Percentiles rank a stretch among this genome's conserved stretches.
Evolutionary conservation across 495 filamentous ascomycete species (phyloP).

Genomic region (Neurospora sublineolata): DNA sequence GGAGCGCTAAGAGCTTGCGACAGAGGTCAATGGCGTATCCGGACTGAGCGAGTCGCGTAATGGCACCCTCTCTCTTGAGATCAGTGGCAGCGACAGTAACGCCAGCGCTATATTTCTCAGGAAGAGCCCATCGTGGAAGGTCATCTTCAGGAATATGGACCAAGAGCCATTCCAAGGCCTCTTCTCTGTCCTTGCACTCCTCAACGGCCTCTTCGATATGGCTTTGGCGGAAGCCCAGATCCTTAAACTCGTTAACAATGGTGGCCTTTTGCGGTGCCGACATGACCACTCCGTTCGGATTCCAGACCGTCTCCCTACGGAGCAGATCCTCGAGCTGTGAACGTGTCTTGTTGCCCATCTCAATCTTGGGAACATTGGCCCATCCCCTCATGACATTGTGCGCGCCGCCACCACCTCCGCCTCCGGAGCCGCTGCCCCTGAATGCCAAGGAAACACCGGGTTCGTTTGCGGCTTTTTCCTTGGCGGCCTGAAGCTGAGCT

Average conservation of each 20-base stretch:
- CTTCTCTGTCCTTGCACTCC: slow-evolving; percentile 85
- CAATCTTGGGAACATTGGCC: slow-evolving; percentile 76
- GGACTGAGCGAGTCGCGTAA: slow-evolving; percentile 69
- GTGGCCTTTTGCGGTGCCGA: slow-evolving; percentile 39
- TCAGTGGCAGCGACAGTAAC: slow-evolving; percentile 73
- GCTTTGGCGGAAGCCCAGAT: slow-evolving; percentile 70
- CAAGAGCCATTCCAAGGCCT: slow-evolving; percentile 81
- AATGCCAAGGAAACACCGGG: slow-evolving; percentile 31
- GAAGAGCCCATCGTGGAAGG: slow-evolving; percentile 76
- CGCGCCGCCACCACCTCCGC: slow-evolving; percentile 8
- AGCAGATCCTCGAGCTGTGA: slow-evolving; percentile 67
- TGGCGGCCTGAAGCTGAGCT: slow-evolving; percentile 46
- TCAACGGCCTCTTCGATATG: slow-evolving; percentile 81
- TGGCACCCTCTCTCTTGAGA: slow-evolving; percentile 60
- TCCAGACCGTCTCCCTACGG: slow-evolving; percentile 71
- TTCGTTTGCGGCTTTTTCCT: slow-evolving; percentile 50
- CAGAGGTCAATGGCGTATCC: slow-evolving; percentile 83
- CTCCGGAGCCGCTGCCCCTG: slow-evolving; percentile 21
- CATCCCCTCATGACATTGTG: slow-evolving; percentile 54
- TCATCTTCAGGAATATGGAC: slow-evolving; percentile 97
- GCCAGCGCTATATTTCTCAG: slow-evolving; percentile 80
- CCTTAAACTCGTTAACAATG: slow-evolving; percentile 62
- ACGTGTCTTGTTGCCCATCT: slow-evolving; percentile 73
- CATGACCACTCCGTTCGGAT: slow-evolving; percentile 60
- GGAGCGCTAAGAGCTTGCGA: slow-evolving; percentile 55